A percentile compares a stretch with the other conserved stretches of the same genome.
phyloP scores from a whole-genome alignment of 2,329 filamentous ascomycete species.

The Penicillium oxalicum region DNA sequence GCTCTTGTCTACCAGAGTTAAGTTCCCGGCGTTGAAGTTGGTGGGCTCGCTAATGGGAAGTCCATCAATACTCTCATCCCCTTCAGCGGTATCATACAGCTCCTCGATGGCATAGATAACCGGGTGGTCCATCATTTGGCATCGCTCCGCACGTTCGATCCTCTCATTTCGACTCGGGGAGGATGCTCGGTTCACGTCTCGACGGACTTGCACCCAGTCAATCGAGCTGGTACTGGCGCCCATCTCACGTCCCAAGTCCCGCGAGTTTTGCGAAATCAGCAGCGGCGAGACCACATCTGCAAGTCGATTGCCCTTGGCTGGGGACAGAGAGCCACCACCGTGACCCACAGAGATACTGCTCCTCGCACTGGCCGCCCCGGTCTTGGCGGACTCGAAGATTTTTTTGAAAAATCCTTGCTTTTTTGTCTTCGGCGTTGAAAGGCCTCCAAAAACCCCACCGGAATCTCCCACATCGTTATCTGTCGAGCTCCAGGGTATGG shows the following conservation, averaged over 20 bases:
- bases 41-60: slow-evolving; percentile 73
- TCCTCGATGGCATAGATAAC: slow-evolving; percentile 86
- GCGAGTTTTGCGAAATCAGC: slow-evolving; percentile 24
- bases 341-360: slow-evolving; percentile 70
- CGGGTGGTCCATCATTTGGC: slow-evolving; percentile 88
- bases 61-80: slow-evolving; percentile 83
- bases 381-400: slow-evolving; percentile 89
- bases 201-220: slow-evolving; percentile 96
- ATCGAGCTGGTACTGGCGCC: slow-evolving; percentile 54
- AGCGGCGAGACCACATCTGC: slow-evolving; percentile 43
- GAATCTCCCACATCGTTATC: slow-evolving; percentile 53
- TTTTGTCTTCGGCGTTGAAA: slow-evolving; percentile 67
- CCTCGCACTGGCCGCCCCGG: slow-evolving; percentile 80
- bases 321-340: slow-evolving; percentile 40
- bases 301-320: slow-evolving; percentile 43
- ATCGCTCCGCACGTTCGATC: slow-evolving; percentile 76
- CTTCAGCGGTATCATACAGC: slow-evolving; percentile 75
- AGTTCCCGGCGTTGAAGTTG: slow-evolving; percentile 72
- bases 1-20: slow-evolving; percentile 90
- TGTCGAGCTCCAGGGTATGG: slow-evolving; percentile 51
- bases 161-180: slow-evolving; percentile 85
- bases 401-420: slow-evolving; percentile 93
- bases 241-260: slow-evolving; percentile 62
- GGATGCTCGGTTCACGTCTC: slow-evolving; percentile 93
- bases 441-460: slow-evolving; percentile 67